These are phyloP conservation scores for Aspergillus carbonarius DNA, from an alignment of 2,329 filamentous ascomycete genomes.

Conservation along the genomic window DNA sequence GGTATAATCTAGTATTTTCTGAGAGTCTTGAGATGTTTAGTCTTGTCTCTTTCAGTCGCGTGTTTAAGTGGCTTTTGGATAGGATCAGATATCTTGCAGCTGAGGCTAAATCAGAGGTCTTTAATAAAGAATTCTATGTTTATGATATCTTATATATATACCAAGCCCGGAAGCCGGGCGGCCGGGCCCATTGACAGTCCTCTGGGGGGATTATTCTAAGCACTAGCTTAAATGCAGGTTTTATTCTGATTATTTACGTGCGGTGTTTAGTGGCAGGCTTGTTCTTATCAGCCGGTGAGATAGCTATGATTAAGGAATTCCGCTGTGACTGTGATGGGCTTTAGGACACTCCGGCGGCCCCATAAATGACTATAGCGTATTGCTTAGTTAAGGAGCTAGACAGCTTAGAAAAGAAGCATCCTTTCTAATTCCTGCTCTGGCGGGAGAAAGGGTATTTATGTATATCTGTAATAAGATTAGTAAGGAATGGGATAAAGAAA, in stretches of 20 bases:
- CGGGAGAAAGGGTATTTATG: too few relatives aligned
- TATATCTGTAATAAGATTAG: too few relatives aligned
- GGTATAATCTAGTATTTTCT: constrained; percentile 78
- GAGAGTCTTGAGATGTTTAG: constrained; percentile 72
- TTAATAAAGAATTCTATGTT: constrained; percentile 64
- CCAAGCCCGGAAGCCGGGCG: constrained; percentile 39
- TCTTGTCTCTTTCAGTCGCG: constrained; percentile 68
- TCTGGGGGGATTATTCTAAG: not conserved
- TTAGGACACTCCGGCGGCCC: too few relatives aligned
- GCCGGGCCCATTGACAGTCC: constrained; percentile 7
- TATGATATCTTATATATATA: constrained; percentile 61
- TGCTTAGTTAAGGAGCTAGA: too few relatives aligned
- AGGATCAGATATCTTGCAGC: constrained; percentile 63
- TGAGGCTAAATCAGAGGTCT: constrained; percentile 67
- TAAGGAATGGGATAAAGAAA: too few relatives aligned
- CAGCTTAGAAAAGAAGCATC: too few relatives aligned
- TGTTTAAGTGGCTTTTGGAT: constrained; percentile 60
- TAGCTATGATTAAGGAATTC: too few relatives aligned
- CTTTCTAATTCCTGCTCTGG: too few relatives aligned
- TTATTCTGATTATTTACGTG: not conserved
- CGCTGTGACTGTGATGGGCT: too few relatives aligned
- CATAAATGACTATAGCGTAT: too few relatives aligned
- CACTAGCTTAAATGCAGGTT: not conserved
- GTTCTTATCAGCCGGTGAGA: too few relatives aligned
- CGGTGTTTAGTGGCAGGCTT: not conserved